Evolutionary conservation across 495 filamentous ascomycete genomes (phyloP).

Genomic region (Trichocladium antarcticum): DNA sequence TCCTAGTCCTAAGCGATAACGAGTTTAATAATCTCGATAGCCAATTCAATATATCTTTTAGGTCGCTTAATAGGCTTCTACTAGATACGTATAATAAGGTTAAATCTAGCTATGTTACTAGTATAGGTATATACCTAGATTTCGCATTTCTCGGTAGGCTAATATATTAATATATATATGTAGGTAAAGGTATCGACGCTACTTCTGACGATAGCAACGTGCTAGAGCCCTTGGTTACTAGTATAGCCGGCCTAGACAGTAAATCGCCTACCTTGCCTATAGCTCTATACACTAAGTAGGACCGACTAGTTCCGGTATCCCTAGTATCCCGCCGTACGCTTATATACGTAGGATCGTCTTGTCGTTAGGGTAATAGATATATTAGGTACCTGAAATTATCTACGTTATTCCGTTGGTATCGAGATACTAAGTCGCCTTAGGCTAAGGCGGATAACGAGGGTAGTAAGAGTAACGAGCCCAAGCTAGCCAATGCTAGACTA

Average conservation of each 20-base stretch:
- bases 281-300: conserved; percentile 3
- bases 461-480: conserved; percentile 2
- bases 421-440: conserved; percentile 1
- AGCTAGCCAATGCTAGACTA: conserved; percentile 7
- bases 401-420: conserved; percentile 1
- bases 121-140: conserved; percentile 16
- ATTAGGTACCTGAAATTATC: conserved; percentile 1
- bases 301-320: neutral
- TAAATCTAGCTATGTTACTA: conserved; percentile 11
- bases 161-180: conserved; percentile 11
- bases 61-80: conserved; percentile 13
- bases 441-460: conserved; percentile 1
- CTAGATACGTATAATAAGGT: conserved; percentile 6
- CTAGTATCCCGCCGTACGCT: neutral
- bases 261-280: conserved; percentile 5
- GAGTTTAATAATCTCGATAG: conserved; percentile 14
- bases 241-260: conserved; percentile 9
- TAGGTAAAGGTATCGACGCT: conserved; percentile 16
- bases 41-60: conserved; percentile 13
- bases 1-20: conserved; percentile 10
- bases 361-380: conserved; percentile 1
- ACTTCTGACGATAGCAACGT: conserved; percentile 9
- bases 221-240: conserved; percentile 12
- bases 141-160: conserved; percentile 6
- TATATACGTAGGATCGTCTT: neutral